Percentiles rank a stretch among this genome's conserved stretches.
These are phyloP conservation scores for Pseudocercospora crystallina DNA, from an alignment of 2,329 filamentous ascomycete genomes.

Conservation along the genomic window DNA sequence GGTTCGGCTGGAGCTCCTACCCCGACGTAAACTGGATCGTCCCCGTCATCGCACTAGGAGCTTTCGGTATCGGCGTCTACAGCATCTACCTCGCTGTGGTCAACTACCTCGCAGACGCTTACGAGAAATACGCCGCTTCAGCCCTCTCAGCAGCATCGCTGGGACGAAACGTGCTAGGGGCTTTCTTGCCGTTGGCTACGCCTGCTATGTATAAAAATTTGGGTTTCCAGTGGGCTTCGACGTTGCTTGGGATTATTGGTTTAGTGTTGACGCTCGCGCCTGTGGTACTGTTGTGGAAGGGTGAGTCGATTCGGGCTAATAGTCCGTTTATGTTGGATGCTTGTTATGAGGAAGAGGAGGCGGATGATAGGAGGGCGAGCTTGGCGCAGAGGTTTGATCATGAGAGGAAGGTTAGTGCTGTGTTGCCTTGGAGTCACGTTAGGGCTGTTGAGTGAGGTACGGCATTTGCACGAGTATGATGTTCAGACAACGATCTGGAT, in stretches of 20 bases:
- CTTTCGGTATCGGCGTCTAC: slow-evolving; percentile 55
- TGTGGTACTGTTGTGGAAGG: slow-evolving; percentile 38
- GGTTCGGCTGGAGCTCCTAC: slow-evolving; percentile 52
- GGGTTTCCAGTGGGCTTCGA: slow-evolving; percentile 49
- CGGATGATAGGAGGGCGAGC: slow-evolving; percentile 21
- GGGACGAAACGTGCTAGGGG: slow-evolving; percentile 47
- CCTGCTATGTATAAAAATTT: slow-evolving; percentile 45
- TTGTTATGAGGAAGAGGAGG: slow-evolving; percentile 28
- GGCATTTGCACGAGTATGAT: no score
- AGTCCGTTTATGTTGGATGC: slow-evolving; percentile 33
- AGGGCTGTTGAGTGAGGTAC: no score
- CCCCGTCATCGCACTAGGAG: slow-evolving; percentile 48
- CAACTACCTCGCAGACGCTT: slow-evolving; percentile 50
- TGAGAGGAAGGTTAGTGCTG: not conserved
- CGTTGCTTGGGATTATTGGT: slow-evolving; percentile 44
- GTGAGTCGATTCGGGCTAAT: slow-evolving; percentile 26
- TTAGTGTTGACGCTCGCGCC: slow-evolving; percentile 43
- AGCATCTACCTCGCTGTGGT: slow-evolving; percentile 52
- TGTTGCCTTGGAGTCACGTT: not conserved
- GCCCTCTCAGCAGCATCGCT: slow-evolving; percentile 46
- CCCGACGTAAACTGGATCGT: slow-evolving; percentile 43
- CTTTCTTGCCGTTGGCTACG: slow-evolving; percentile 47
- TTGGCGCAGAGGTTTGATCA: not conserved
- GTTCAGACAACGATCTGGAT: no score
- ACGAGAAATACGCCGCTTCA: slow-evolving; percentile 48